Evolutionary conservation across 768 basidiomycete species (phyloP), one percentile per base, ranked within the genome.

Genomic region (Lactifluus echinatus): DNA sequence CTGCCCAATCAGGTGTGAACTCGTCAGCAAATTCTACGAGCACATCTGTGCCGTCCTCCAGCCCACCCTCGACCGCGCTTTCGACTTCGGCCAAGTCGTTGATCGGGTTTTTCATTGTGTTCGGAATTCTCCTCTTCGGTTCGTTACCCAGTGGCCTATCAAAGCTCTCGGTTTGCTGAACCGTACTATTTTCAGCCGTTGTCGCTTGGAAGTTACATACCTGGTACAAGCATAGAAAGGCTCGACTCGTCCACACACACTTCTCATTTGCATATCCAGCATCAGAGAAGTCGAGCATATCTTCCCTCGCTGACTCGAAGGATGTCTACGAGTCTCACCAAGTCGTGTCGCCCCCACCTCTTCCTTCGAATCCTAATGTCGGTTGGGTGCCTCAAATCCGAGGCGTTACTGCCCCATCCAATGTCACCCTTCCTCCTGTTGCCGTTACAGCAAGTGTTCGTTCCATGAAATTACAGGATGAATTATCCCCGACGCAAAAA

Each of bases 371-470:
- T 15, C 21, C 57, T 3, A 10, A 8, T 33, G 55, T 26, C 15
- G 33, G 58, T 23, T 65, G 64, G 64, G 26, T 17, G n/a, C 56
- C 64, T 4, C 64, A 65, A 44, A 51, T 65, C 29, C 52, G 24
- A 49, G 31, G 40, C 15, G 36, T 63, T 26, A 50, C 43, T n/a
- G 55, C 50, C 21, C 62, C 59, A n/a, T 37, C 46, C 10, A 59
- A 48, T 10, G 47, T 62, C 24, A 29, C 48, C 8, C 44, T 55
- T 19, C 61, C 61, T 8, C 53, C 56, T 5, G 55, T 62, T 50
- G 68, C 71, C 37, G 53, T 68, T 14, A 71, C 71, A 64, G 50
- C 63, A 71, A 72, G 58, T 57, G 67, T 57, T 43, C 58, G 56
- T 42, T 52, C 59, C 17, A 51, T 52, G n/a, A 36, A 26, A 24